Evolutionary conservation across 805 yeast species (phyloP).

Genomic region (Metschnikowia peoriensis): DNA sequence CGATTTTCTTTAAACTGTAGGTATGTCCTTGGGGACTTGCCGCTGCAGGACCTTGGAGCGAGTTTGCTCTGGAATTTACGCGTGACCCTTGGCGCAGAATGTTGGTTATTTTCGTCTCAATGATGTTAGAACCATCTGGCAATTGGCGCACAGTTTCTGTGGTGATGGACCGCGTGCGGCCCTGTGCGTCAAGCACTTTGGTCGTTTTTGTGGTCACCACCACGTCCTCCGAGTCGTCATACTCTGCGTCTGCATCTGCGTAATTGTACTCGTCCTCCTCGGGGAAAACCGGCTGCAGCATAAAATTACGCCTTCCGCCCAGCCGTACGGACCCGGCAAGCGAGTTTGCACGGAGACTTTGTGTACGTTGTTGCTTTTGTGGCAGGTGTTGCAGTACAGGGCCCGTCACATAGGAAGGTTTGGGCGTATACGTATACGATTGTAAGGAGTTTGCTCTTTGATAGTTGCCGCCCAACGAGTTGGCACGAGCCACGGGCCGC

Average conservation of each 20-base stretch:
- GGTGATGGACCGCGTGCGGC: slow-evolving; percentile 55
- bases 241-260: slow-evolving; percentile 11
- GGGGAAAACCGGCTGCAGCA: slow-evolving; percentile 8
- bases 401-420: slow-evolving; percentile 38
- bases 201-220: slow-evolving; percentile 47
- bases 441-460: slow-evolving; percentile 33
- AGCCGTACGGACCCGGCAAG: slow-evolving; percentile 9
- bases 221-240: slow-evolving; percentile 19
- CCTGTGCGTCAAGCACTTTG: slow-evolving; percentile 47
- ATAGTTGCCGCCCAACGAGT: slow-evolving; percentile 20
- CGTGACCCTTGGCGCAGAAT: slow-evolving; percentile 36
- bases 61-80: slow-evolving; percentile 25
- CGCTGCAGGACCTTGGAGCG: slow-evolving; percentile 15
- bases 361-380: slow-evolving; percentile 9
- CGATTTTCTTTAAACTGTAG: slow-evolving; percentile 36
- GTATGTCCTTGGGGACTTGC: slow-evolving; percentile 16
- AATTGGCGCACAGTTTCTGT: slow-evolving; percentile 50
- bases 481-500: slow-evolving; percentile 6
- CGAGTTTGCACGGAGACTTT: slow-evolving; percentile 8
- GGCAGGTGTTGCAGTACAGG: slow-evolving; percentile 9
- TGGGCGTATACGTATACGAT: slow-evolving; percentile 38
- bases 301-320: slow-evolving; percentile 2
- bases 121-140: slow-evolving; percentile 43
- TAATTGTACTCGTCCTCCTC: slow-evolving; percentile 18
- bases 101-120: slow-evolving; percentile 43